Conservation (phyloP, 2,329 filamentous ascomycete species). For the Triangularia verruculosa region DNA sequence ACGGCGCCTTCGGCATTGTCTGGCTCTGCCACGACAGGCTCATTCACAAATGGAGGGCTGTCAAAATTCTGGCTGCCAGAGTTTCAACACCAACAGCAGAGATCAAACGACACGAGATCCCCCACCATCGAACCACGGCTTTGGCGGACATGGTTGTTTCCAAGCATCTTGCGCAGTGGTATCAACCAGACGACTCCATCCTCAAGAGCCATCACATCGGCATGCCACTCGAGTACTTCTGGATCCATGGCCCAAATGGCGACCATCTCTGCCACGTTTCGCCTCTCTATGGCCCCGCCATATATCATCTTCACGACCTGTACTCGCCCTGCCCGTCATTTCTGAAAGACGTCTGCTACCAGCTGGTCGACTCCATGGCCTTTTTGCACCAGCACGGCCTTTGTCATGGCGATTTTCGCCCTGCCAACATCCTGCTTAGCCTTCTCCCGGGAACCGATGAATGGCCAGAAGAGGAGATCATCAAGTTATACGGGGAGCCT, state of each 20-base stretch:
- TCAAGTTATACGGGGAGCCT: not conserved
- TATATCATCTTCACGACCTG: not conserved
- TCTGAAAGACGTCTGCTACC: conserved; percentile 19
- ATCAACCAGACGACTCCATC: not conserved
- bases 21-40: conserved; percentile 19
- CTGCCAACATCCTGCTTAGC: conserved; percentile 13
- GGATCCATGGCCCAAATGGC: conserved; percentile 22
- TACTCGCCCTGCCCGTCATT: not conserved
- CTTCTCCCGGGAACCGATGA: not conserved
- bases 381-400: conserved; percentile 14
- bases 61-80: conserved; percentile 9
- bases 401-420: conserved; percentile 23
- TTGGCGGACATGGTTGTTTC: not conserved
- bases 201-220: conserved; percentile 8
- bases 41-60: conserved; percentile 11
- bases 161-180: not conserved
- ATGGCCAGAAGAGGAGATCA: not conserved
- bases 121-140: not conserved
- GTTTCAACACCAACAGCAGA: not conserved
- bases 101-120: not conserved
- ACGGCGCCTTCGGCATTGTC: conserved; percentile 11
- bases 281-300: conserved; percentile 12
- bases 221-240: conserved; percentile 20
- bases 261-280: conserved; percentile 22
- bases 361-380: conserved; percentile 12